phyloP scores from a whole-genome alignment of 108 stramenopile species.

The Fragilaria radians region DNA sequence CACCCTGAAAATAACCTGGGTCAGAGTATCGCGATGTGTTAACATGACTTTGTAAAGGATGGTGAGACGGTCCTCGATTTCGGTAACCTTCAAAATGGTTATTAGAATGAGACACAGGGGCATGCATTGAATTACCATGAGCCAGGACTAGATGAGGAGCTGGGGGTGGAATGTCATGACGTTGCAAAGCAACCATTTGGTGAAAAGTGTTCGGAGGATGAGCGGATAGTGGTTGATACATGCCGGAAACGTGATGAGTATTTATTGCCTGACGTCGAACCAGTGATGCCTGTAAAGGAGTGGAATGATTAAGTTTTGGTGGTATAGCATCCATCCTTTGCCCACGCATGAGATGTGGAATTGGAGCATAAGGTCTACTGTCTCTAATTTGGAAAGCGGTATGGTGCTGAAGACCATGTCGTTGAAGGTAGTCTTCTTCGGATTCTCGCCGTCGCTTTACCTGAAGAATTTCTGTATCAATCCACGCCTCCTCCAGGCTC shows the following conservation, averaged over 20 bases:
- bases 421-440: conserved; percentile 7
- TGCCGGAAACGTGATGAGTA: not conserved
- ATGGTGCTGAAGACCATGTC: conserved; percentile 5
- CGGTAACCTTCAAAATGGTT: not conserved
- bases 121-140: too few species aligned
- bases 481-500: conserved; percentile 46
- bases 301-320: not conserved
- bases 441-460: conserved; percentile 16
- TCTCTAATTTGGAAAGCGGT: not conserved
- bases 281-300: not conserved
- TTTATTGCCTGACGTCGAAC: not conserved
- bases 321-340: not conserved
- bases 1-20: not conserved
- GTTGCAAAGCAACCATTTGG: too few species aligned
- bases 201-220: not conserved
- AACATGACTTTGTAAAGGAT: not conserved
- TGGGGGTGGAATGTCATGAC: not conserved
- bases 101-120: not conserved
- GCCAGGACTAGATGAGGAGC: not conserved
- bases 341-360: not conserved
- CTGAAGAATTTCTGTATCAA: conserved; percentile 44
- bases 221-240: not conserved
- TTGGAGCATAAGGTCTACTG: not conserved
- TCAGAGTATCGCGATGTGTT: not conserved
- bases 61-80: not conserved